A percentile compares a stretch with the other conserved stretches of the same genome.
Evolutionary conservation across 2,329 filamentous ascomycete species (phyloP).

Genomic region (Lomentospora prolificans): DNA sequence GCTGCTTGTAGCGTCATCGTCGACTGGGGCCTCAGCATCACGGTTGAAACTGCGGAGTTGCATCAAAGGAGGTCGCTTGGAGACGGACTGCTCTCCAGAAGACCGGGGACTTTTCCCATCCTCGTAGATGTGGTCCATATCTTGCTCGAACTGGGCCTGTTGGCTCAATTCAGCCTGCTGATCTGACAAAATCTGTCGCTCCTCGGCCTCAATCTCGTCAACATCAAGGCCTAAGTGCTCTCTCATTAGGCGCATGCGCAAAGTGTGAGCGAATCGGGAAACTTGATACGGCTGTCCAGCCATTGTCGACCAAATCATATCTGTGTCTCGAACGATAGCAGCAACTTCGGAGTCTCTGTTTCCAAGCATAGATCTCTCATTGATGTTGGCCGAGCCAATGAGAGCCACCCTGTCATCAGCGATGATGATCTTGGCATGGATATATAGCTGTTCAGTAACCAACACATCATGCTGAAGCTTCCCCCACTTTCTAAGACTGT

Average conservation of each 20-base stretch:
- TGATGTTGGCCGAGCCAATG: slow-evolving; percentile 97
- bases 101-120: slow-evolving; percentile 30
- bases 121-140: slow-evolving; percentile 54
- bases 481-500: slow-evolving; percentile 85
- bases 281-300: slow-evolving; percentile 81
- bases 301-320: slow-evolving; percentile 90
- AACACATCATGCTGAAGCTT: slow-evolving; percentile 68
- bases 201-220: slow-evolving; percentile 77
- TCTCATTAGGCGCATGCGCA: slow-evolving; percentile 88
- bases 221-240: slow-evolving; percentile 95
- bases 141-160: slow-evolving; percentile 33
- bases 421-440: slow-evolving; percentile 94
- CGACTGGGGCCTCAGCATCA: slow-evolving; percentile 45
- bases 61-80: slow-evolving; percentile 8
- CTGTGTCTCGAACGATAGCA: slow-evolving; percentile 80
- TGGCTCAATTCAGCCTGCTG: slow-evolving; percentile 29
- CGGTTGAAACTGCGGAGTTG: slow-evolving; percentile 58
- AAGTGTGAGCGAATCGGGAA: slow-evolving; percentile 82
- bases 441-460: slow-evolving; percentile 94
- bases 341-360: slow-evolving; percentile 87
- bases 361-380: slow-evolving; percentile 91
- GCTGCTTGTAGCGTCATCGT: slow-evolving; percentile 19
- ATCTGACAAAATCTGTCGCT: slow-evolving; percentile 58
- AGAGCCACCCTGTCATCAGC: slow-evolving; percentile 89
- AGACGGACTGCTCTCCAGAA: not conserved